A percentile compares a stretch with the other conserved stretches of the same genome.
Evolutionary conservation across 805 yeast genomes (phyloP).

Genomic region (Peterozyma toletana): DNA sequence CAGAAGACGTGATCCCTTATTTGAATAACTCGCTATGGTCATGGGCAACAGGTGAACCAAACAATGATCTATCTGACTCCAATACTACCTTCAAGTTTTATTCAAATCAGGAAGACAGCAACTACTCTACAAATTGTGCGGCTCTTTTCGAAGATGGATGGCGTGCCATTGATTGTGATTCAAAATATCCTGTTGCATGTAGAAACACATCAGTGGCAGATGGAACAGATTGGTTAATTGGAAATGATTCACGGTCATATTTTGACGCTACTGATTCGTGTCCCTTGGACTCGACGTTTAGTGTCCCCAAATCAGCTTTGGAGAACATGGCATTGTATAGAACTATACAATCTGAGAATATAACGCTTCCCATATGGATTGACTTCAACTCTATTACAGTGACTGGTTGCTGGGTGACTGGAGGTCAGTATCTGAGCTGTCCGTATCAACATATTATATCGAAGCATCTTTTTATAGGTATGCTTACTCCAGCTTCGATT

Average conservation of each 20-base stretch:
- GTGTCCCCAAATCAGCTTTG: constrained; percentile 42
- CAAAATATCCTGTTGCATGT: constrained; percentile 48
- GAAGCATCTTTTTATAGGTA: constrained; percentile 46
- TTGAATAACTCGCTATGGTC: constrained; percentile 53
- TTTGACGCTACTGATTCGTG: constrained; percentile 34
- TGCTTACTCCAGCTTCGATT: constrained; percentile 62
- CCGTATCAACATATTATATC: constrained; percentile 62
- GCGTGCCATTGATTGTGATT: constrained; percentile 63
- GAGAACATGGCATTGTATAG: constrained; percentile 27
- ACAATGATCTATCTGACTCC: constrained; percentile 8
- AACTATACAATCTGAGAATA: constrained; percentile 14
- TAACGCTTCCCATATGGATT: constrained; percentile 54
- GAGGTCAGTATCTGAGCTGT: constrained; percentile 72
- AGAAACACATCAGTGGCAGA: constrained; percentile 21
- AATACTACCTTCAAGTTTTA: neutral
- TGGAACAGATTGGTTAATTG: constrained; percentile 37
- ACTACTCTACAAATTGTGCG: constrained; percentile 37
- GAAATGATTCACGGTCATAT: constrained; percentile 28
- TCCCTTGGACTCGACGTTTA: constrained; percentile 26
- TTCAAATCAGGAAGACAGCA: neutral
- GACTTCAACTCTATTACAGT: constrained; percentile 74
- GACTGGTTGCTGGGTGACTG: constrained; percentile 75
- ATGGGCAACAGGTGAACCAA: constrained; percentile 61
- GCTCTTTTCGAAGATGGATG: constrained; percentile 37
- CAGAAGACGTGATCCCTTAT: constrained; percentile 22